Conservation (phyloP, 202 grass and related monocot genomes). For the Zoysia matrella region DNA sequence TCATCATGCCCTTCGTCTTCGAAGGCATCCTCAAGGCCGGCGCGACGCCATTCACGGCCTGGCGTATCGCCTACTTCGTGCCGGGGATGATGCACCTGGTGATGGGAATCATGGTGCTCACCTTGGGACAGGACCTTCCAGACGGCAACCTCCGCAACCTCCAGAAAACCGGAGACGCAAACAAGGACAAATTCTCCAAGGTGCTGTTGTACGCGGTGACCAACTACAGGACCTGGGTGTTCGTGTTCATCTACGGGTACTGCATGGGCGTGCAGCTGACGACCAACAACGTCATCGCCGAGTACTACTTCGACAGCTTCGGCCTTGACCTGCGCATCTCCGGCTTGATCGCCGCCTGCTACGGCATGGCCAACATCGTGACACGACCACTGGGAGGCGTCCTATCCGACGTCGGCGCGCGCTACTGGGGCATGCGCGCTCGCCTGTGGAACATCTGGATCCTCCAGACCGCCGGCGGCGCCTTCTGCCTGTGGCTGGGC, state of each 20-base stretch:
- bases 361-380: conserved; percentile 73
- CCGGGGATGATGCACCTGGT: conserved; percentile 61
- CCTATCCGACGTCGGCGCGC: conserved; percentile 56
- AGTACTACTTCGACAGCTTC: conserved; percentile 68
- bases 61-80: conserved; percentile 78
- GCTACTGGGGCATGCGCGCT: conserved; percentile 63
- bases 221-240: conserved; percentile 87
- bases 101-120: conserved; percentile 71
- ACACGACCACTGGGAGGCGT: conserved; percentile 62
- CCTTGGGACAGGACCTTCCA: conserved; percentile 75
- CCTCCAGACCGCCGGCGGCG: conserved; percentile 77
- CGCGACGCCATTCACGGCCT: conserved; percentile 57
- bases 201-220: conserved; percentile 63
- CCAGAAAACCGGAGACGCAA: conserved; percentile 59
- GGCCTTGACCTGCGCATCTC: conserved; percentile 59
- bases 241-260: conserved; percentile 80
- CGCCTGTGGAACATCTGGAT: conserved; percentile 87
- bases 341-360: conserved; percentile 66
- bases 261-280: conserved; percentile 79
- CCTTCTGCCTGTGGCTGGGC: conserved; percentile 77
- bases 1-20: conserved; percentile 54
- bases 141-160: conserved; percentile 76
- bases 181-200: conserved; percentile 81
- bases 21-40: conserved; percentile 53
- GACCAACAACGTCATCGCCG: conserved; percentile 73